A percentile compares a stretch with the other conserved stretches of the same genome.
phyloP scores from a whole-genome alignment of 2,329 filamentous ascomycete species.

The Aspergillus ruber region DNA sequence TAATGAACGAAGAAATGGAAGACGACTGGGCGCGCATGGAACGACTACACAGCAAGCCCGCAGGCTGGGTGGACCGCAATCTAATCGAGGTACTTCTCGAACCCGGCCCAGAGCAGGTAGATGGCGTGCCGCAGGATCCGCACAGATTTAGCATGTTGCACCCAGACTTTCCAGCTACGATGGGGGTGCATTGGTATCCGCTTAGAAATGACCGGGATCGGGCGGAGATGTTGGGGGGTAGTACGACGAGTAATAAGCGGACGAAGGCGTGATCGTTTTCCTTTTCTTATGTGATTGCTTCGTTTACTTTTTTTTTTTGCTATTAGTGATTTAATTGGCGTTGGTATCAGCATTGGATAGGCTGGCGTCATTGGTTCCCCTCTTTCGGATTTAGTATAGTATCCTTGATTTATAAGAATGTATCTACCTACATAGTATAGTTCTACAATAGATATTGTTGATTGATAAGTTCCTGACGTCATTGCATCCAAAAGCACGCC shows the following conservation, averaged over 20 bases:
- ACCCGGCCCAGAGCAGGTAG: constrained; percentile 21
- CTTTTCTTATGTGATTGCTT: not conserved
- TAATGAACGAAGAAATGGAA: constrained; percentile 43
- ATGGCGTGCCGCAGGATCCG: constrained; percentile 26
- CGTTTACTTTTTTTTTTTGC: not conserved
- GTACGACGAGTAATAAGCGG: not conserved
- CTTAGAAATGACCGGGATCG: constrained; percentile 4
- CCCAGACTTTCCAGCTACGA: constrained; percentile 38
- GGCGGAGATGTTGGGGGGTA: constrained; percentile 1
- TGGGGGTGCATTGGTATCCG: constrained; percentile 41
- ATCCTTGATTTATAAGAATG: not conserved
- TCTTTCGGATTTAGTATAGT: not conserved
- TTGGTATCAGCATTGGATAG: too few species aligned
- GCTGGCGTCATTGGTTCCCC: too few species aligned
- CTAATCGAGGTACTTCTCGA: constrained; percentile 36
- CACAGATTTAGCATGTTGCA: constrained; percentile 35
- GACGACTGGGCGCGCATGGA: constrained; percentile 40
- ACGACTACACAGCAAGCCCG: constrained; percentile 31
- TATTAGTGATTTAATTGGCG: too few species aligned
- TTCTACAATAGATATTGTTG: too few species aligned
- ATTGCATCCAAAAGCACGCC: not conserved
- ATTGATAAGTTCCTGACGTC: not conserved
- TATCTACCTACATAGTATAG: too few species aligned
- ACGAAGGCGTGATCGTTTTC: not conserved
- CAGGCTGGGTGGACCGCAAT: constrained; percentile 36